Base-by-base conservation (phyloP, 306 rosid species). In the Citrullus amarus region DNA sequence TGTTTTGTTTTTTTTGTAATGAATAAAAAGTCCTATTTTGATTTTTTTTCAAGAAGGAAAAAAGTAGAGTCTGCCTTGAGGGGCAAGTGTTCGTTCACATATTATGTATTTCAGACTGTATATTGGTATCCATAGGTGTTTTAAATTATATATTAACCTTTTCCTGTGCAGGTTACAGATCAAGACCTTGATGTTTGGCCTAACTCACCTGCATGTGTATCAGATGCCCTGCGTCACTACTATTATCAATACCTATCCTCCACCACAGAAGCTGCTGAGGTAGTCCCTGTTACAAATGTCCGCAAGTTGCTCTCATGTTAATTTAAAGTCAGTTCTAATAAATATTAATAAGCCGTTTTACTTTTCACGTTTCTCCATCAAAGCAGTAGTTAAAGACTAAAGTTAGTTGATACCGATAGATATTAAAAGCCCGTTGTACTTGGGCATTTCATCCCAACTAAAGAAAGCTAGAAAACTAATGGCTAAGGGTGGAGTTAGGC, bases 171-270 rank as follows among this genome's bases (percentile, higher is more conserved):
- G 99, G 97, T 95, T 78, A 74, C 96, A 68, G 97, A 88, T 78
- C 97, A 95, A 86, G 81, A 92, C 82, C 86, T 95, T 85, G 97
- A 92, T 79, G 83, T 79, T 84, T 92, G 97, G 97, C 90, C 91
- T 83, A 86, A 85, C 66, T 82, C 96, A 77, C 90, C 97, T 55
- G 97, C 99, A 75, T 87, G 88, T 74, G 99, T 95, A 67, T 91
- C 97, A 59, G 99, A 95, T 90, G 97, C 99, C 76, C 80, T 95
- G 83, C 96, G 99, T 59, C 97, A 95, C 88, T 95, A 95, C 80
- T 95, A 95, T 85, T 92, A 92, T 86, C 90, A 91, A 79, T 91
- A 89, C 86, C 93, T 92, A 83, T 92, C 97, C 80, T 92, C 99
- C 48, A 91, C 97, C 65, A 86, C 97, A 13, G 97, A 87, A 86